Percentiles rank a stretch among this genome's conserved stretches.
Evolutionary conservation across 2,329 filamentous ascomycete species (phyloP).

Genomic region (Diaporthe citriasiana): DNA sequence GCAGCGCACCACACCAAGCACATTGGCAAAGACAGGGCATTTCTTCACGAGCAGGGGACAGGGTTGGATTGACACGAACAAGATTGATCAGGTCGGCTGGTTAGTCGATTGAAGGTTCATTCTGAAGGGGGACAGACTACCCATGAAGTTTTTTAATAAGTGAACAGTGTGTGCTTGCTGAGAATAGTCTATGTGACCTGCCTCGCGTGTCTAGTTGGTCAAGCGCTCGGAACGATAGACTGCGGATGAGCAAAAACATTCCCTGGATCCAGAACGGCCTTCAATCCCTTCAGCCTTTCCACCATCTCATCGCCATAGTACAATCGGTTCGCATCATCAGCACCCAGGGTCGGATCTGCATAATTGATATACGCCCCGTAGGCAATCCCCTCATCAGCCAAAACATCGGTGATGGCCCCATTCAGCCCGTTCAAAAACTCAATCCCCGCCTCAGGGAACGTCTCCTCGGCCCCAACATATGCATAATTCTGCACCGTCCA

Average conservation of each 20-base stretch:
- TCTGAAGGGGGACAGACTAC: no score
- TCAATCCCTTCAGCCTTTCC: background rate
- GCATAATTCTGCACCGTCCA: slow-evolving; percentile 29
- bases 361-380: slow-evolving; percentile 23
- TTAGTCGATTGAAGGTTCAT: no score
- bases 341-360: background rate
- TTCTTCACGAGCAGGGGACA: no score
- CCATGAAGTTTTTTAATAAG: no score
- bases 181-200: background rate
- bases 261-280: background rate
- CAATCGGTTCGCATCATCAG: slow-evolving; percentile 9
- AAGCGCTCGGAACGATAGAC: background rate
- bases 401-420: background rate
- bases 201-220: background rate
- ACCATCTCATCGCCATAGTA: background rate
- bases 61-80: no score
- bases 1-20: no score
- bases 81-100: no score
- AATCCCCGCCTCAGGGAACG: slow-evolving; percentile 45
- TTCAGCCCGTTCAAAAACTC: background rate
- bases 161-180: no score
- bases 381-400: background rate
- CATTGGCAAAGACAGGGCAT: no score
- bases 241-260: slow-evolving; percentile 21
- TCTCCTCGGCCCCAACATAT: background rate